These are phyloP conservation scores for Trichoderma asperelloides DNA, from an alignment of 495 filamentous ascomycete genomes.

Conservation along the genomic window DNA sequence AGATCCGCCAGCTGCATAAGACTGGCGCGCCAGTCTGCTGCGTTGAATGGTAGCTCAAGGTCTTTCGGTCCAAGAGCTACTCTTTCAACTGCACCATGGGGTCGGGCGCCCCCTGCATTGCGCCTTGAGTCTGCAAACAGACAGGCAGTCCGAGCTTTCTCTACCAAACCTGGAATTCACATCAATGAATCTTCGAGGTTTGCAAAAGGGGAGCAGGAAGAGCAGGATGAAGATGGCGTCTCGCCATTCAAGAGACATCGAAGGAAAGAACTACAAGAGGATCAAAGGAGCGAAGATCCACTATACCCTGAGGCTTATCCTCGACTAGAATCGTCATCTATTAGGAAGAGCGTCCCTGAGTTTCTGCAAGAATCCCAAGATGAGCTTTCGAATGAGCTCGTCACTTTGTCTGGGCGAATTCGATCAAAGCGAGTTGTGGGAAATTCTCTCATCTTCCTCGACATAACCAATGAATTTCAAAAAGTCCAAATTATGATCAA, in stretches of 20 bases:
- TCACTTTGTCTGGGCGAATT: slow-evolving; percentile 39
- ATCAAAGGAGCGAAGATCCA: not conserved
- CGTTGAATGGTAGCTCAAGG: not conserved
- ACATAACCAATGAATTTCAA: slow-evolving; percentile 61
- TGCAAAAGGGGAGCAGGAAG: not conserved
- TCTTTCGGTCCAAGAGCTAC: not conserved
- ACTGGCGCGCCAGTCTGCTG: slow-evolving; percentile 9
- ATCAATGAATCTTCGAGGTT: slow-evolving; percentile 7
- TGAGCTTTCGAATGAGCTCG: slow-evolving; percentile 27
- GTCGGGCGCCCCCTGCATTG: not conserved
- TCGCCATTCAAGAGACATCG: slow-evolving; percentile 8
- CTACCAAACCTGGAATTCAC: not conserved
- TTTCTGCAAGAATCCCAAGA: slow-evolving; percentile 24
- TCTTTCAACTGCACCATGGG: not conserved
- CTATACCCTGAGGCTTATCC: slow-evolving; percentile 7
- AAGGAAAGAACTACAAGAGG: slow-evolving; percentile 1
- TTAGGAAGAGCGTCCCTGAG: slow-evolving; percentile 26
- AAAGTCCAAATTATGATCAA: slow-evolving; percentile 68
- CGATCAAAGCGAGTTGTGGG: slow-evolving; percentile 33
- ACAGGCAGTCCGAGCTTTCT: not conserved
- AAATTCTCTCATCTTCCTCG: slow-evolving; percentile 75
- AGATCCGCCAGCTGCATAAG: slow-evolving; percentile 7
- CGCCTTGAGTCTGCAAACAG: not conserved
- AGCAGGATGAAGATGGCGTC: not conserved
- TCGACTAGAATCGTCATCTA: slow-evolving; percentile 13